Base-by-base conservation (phyloP, 768 basidiomycete genomes). In the Amanita muscaria region DNA sequence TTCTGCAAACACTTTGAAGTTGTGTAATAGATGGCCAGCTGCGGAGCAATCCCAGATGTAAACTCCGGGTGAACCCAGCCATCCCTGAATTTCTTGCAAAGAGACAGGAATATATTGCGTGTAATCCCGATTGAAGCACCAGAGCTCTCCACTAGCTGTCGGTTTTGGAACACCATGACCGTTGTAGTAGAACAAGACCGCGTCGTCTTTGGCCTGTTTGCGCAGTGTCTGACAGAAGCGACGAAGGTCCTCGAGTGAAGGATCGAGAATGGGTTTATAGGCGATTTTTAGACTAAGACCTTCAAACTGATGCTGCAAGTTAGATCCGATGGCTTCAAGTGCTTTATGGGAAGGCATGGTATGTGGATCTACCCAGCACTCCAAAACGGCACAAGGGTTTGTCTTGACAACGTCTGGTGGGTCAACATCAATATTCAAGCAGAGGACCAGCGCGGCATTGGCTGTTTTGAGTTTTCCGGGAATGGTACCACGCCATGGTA, bases 21-120 rank as follows among this genome's bases (percentile, higher is more conserved):
- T 98, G 42, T 77, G 74, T 23, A 98, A 68, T 33, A 98, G 79
- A 63, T 97, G 80, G 1, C 96, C 96, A 2, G 96, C 94, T n/a
- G 89, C 88, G 2, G 91, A 93, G 60, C 93, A 97, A 59, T 99
- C 96, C 96, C 96, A 99, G 43, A 99, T 89, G 60, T 93, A 98
- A 22, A 98, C 89, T 23, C 88, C 89, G 1, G 96, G 96, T 1
- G 90, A 88, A 5, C 90, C 91, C 3, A 98, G 67, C 90, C 92
- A 97, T 15, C 70, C 77, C 59, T 98, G 93, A 12, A 99, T 72
- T 54, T 99, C 96, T 61, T 84, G 84, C 33, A 99, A 69, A 14
- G 90, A 92, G 9, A 98, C 87, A 0, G 96, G 96, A 48, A 98
- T 98, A 58, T 99, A 99, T 63, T 99, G 94, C 0, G 96, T 97